Conservation (phyloP, 352 stramenopile species). For the Aphanomyces astaci region DNA sequence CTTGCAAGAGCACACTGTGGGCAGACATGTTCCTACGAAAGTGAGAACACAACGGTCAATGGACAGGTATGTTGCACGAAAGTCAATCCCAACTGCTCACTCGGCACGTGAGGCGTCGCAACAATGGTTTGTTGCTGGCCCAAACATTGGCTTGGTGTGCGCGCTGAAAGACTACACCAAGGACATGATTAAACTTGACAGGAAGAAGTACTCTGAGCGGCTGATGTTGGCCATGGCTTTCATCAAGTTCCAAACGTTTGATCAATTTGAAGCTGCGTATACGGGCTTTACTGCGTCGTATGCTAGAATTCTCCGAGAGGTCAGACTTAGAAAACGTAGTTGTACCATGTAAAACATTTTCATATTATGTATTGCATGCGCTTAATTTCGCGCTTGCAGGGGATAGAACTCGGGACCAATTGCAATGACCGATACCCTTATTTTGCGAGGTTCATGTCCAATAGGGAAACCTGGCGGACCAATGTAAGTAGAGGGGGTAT, state of each 20-base stretch:
- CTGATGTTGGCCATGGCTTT: neutral
- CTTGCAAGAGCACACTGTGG: neutral
- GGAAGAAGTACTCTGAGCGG: conserved; percentile 9
- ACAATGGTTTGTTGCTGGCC: conserved; percentile 3
- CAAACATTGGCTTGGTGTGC: neutral
- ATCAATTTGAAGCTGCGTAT: neutral
- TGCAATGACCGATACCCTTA: too few species aligned
- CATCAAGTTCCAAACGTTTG: neutral
- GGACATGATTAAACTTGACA: conserved; percentile 1
- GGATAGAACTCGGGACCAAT: too few species aligned
- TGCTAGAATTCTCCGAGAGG: neutral
- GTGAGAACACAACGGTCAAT: neutral
- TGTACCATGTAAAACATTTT: too few species aligned
- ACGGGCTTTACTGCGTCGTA: neutral
- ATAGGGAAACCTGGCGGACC: too few species aligned
- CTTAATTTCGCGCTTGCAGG: neutral
- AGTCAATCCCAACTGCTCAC: neutral
- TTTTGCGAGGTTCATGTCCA: too few species aligned
- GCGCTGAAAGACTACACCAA: conserved; percentile 12
- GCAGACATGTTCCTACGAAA: neutral
- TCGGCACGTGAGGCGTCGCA: neutral
- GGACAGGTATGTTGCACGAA: neutral
- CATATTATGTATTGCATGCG: neutral
- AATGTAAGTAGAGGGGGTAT: too few species aligned
- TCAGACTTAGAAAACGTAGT: neutral